A percentile compares a stretch with the other conserved stretches of the same genome.
Evolutionary conservation across 2,329 filamentous ascomycete species (phyloP).

Genomic region (Colletotrichum tropicale): DNA sequence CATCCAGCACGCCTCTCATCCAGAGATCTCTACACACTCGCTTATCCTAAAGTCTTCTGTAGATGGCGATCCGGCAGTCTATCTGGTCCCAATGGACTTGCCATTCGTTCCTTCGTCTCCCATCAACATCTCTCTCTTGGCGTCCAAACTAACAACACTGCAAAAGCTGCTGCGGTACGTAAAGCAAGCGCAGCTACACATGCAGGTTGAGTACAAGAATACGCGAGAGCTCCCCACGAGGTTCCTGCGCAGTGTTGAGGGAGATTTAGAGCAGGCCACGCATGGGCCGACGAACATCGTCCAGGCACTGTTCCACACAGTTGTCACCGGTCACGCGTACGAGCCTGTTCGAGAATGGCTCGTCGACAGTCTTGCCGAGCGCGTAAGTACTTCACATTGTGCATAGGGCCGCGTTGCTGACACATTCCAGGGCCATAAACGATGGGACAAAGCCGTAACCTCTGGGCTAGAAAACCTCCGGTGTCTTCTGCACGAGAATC

Average conservation of each 20-base stretch:
- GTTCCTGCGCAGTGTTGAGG: conserved; percentile 80
- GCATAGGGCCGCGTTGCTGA: conserved; percentile 21
- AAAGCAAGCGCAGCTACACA: conserved; percentile 78
- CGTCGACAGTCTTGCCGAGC: conserved; percentile 79
- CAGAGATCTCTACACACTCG: conserved; percentile 76
- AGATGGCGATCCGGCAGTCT: conserved; percentile 47
- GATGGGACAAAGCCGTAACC: conserved; percentile 89
- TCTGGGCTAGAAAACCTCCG: conserved; percentile 80
- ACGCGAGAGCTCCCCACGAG: conserved; percentile 77
- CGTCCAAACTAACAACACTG: conserved; percentile 84
- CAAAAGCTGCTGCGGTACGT: conserved; percentile 89
- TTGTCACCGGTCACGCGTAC: conserved; percentile 82
- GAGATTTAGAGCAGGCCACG: conserved; percentile 68
- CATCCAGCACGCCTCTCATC: conserved; percentile 72
- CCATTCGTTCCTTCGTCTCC: conserved; percentile 80
- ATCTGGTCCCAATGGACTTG: conserved; percentile 81
- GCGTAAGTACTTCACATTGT: conserved; percentile 54
- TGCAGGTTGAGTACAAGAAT: conserved; percentile 82
- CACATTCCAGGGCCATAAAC: conserved; percentile 75
- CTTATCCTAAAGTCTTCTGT: conserved; percentile 63
- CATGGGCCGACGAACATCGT: conserved; percentile 67
- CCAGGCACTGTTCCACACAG: conserved; percentile 81
- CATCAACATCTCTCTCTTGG: conserved; percentile 81
- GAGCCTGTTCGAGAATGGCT: conserved; percentile 84
- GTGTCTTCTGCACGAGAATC: conserved; percentile 81